A percentile compares a stretch with the other conserved stretches of the same genome.
These are phyloP conservation scores for Neolentinus lepideus DNA, from an alignment of 1,284 basidiomycete species.

Conservation along the genomic window DNA sequence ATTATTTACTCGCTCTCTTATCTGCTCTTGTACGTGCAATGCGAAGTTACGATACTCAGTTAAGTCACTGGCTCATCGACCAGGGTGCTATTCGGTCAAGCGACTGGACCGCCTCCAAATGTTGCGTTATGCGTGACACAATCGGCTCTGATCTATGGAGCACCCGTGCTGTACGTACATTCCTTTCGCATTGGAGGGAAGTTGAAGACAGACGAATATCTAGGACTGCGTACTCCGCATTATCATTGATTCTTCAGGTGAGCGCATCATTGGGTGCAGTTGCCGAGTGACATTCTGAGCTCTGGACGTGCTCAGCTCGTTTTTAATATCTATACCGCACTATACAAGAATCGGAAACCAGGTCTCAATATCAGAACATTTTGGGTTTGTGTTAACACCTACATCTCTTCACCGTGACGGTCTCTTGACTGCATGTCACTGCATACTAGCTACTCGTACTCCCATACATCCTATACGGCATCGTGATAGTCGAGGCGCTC, in stretches of 20 bases:
- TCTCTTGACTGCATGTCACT: background rate
- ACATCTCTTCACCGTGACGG: background rate
- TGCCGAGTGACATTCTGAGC: no score
- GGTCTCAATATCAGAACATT: background rate
- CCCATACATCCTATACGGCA: background rate
- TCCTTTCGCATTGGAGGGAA: no score
- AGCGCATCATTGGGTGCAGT: no score
- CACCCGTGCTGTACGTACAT: background rate
- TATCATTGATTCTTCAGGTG: no score
- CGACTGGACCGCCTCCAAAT: background rate
- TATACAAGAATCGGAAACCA: no score
- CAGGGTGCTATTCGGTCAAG: background rate
- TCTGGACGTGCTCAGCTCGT: no score
- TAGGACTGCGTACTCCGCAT: no score
- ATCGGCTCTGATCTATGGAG: background rate
- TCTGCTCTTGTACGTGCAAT: background rate
- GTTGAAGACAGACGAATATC: no score
- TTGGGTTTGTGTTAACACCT: background rate
- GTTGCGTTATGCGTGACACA: background rate
- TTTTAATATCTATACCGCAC: no score
- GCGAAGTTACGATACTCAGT: no score
- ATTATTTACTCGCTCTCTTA: background rate
- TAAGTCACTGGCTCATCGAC: background rate
- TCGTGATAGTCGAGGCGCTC: background rate
- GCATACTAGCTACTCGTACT: background rate